Evolutionary conservation across 1,284 basidiomycete genomes (phyloP), one percentile per base, ranked within the genome.

Genomic region (Pseudozyma sp.): DNA sequence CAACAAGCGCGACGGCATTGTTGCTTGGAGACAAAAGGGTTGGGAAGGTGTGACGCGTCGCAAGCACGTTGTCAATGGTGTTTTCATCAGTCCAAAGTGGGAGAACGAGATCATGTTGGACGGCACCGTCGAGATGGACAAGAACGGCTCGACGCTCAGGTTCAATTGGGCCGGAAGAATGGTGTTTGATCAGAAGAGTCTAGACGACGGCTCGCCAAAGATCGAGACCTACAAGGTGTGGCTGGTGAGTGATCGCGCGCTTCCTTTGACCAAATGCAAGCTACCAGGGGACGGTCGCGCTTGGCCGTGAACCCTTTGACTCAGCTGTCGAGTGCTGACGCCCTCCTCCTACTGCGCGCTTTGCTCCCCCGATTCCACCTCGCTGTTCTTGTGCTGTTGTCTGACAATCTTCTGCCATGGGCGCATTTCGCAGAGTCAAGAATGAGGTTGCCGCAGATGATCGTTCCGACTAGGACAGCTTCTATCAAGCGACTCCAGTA

Each of bases 151-250:
- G 7, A 68, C 68, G 7, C 50, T 70, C 40, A 58, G 48, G 37
- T 73, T 70, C 55, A 68, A 69, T 40, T 77, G 75, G 75, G 75
- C 63, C 9, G 75, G 75, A 10, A 49, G 71, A 33, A 77, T 77
- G 75, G 72, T 66, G 24, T 77, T 77, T 45, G 71, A 71, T 46
- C 40, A 56, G 30, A 33, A 66, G 46, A 75, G 67, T 42, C 46
- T 75, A 14, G 63, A 69, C 4, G 44, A 60, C 13, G 62, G 59
- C n/a, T 24, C 53, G 19, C 71, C 67, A 10, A 61, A 63, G 51
- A 75, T 75, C 37, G 71, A 75, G 35, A 54, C 48, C 6, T 75
- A 75, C 63, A 75, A 75, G 49, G 71, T 75, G 17, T 75, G 71
- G 71, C 60, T 75, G 64, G 69, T 72, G 46, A 71, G 68, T 71